Base-by-base conservation (phyloP, 257 asterid species). In the Knoxia roxburghii region DNA sequence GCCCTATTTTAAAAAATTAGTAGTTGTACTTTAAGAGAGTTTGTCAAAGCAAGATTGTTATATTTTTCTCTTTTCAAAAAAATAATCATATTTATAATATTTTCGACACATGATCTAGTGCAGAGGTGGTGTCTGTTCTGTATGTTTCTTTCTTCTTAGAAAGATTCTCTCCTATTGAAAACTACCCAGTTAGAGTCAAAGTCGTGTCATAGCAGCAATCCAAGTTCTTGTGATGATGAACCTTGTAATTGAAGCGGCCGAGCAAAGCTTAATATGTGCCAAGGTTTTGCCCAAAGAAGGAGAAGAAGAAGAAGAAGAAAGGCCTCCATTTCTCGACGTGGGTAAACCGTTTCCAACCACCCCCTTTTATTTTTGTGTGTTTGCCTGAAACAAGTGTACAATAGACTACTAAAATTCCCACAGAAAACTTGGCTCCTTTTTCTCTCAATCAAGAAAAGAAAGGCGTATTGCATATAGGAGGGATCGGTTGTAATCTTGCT, bases 311-410 rank as follows among this genome's bases (percentile, higher is more conserved):
- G n/a, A n/a, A n/a, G n/a, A n/a, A n/a, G n/a, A n/a, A n/a, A n/a
- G 9, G 9, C 41, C 71, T 32, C 18, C 54, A 48, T 65, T 78
- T 78, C 82, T 70, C 66, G 18, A 54, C 82, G 39, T 64, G 72
- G 82, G 33, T 78, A 46, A 78, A 70, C 82, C 65, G 66, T 73
- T 78, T 27, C 71, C 76, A 74, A 67, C 82, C 33, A 74, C 76
- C 65, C 6, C 23, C 39, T 12, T 21, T 2, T 40, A 20, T 12
- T 3, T 21, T 6, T 40, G 37, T 12, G 8, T 67, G n/a, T 50
- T 13, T 18, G 9, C 18, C 21, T 48, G 53, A 45, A 45, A 4
- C 23, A 27, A 14, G 45, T 55, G 4, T 30, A n/a, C 17, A 40
- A 51, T n/a, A n/a, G n/a, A n/a, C n/a, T n/a, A n/a, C n/a, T n/a